Evolutionary conservation across 306 rosid species (phyloP).

Genomic region (Cicer yamashitae): DNA sequence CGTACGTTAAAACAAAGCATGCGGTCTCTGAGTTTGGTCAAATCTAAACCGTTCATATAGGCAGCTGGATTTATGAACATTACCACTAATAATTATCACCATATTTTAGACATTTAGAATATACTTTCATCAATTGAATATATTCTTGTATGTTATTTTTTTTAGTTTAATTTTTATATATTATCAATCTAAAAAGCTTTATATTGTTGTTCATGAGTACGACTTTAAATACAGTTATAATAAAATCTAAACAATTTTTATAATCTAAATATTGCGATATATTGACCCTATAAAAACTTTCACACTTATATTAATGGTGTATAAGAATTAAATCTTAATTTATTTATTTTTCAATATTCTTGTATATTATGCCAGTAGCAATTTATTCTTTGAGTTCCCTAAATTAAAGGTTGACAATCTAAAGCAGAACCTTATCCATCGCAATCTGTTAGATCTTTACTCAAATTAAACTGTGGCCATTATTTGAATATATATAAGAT

Average conservation of each 20-base stretch:
- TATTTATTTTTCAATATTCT: conserved; percentile 37
- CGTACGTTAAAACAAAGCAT: conserved; percentile 37
- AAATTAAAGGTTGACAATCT: not conserved
- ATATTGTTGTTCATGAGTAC: too few relatives aligned
- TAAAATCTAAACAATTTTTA: too few relatives aligned
- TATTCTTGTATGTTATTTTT: conserved; percentile 41
- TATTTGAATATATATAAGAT: conserved; percentile 43
- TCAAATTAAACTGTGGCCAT: conserved; percentile 47
- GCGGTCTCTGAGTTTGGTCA: conserved; percentile 31
- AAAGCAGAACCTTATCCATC: conserved; percentile 34
- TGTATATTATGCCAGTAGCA: conserved; percentile 15
- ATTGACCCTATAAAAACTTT: too few relatives aligned
- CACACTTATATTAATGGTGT: rapidly evolving
- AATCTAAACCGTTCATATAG: conserved; percentile 35
- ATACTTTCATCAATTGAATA: conserved; percentile 37
- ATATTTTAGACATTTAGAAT: conserved; percentile 31
- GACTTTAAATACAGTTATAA: too few relatives aligned
- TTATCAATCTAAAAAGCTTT: too few relatives aligned
- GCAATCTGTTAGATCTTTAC: conserved; percentile 36
- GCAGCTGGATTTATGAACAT: conserved; percentile 34
- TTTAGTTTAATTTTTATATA: too few relatives aligned
- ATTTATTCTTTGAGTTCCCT: conserved; percentile 9
- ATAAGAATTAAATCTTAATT: too few relatives aligned
- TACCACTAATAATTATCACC: conserved; percentile 16
- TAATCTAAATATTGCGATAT: too few relatives aligned